These are phyloP conservation scores for Fusarium sp. DNA, from an alignment of 2,329 filamentous ascomycete genomes.

Conservation along the genomic window DNA sequence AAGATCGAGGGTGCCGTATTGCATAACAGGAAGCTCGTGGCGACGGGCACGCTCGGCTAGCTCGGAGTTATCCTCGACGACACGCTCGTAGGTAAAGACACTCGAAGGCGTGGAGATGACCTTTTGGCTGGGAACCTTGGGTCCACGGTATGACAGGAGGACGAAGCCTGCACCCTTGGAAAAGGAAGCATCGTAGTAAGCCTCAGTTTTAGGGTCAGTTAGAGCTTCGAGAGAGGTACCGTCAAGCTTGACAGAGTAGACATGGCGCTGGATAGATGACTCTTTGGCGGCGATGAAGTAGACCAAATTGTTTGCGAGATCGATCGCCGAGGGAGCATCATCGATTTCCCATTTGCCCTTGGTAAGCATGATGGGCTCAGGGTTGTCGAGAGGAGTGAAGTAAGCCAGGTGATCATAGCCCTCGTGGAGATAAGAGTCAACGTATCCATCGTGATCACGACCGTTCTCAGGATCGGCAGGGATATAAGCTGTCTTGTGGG, in stretches of 20 bases:
- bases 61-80: constrained; percentile 79
- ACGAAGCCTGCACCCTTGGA: constrained; percentile 84
- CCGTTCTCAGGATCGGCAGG: constrained; percentile 83
- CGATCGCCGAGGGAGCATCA: constrained; percentile 82
- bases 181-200: constrained; percentile 85
- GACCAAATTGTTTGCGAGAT: constrained; percentile 84
- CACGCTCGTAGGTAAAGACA: constrained; percentile 68
- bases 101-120: constrained; percentile 84
- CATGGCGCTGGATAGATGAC: constrained; percentile 86
- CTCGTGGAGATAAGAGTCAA: constrained; percentile 88
- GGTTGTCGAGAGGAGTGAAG: constrained; percentile 86
- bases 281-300: constrained; percentile 92
- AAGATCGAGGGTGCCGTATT: constrained; percentile 86
- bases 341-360: constrained; percentile 93
- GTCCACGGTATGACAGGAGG: constrained; percentile 85
- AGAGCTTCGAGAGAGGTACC: constrained; percentile 77
- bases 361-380: constrained; percentile 85
- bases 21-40: constrained; percentile 82
- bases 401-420: constrained; percentile 93
- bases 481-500: constrained; percentile 84
- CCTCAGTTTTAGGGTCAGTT: constrained; percentile 76
- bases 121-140: constrained; percentile 88
- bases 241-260: constrained; percentile 89
- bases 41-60: constrained; percentile 75
- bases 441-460: constrained; percentile 84